These are phyloP conservation scores for Metschnikowia vanudenii DNA, from an alignment of 805 yeast species.

Conservation along the genomic window DNA sequence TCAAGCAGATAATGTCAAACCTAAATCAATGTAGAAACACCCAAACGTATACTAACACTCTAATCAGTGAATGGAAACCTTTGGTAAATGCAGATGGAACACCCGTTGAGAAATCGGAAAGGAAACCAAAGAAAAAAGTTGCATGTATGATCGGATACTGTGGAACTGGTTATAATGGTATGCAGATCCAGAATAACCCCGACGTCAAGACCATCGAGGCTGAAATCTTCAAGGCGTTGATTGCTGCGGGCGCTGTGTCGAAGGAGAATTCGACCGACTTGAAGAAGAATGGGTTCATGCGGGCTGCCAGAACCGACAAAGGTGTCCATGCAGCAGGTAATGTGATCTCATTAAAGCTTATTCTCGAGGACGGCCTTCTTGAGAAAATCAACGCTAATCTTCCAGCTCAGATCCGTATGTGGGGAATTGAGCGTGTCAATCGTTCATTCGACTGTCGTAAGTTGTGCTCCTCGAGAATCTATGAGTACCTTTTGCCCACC, in stretches of 20 bases:
- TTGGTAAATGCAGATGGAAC: conserved; percentile 62
- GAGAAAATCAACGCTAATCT: conserved; percentile 68
- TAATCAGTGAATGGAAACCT: conserved; percentile 36
- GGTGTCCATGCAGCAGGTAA: conserved; percentile 99
- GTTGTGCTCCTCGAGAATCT: conserved; percentile 92
- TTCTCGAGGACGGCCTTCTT: conserved; percentile 74
- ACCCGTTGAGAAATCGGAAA: conserved; percentile 53
- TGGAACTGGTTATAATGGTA: conserved; percentile 95
- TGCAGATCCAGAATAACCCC: conserved; percentile 80
- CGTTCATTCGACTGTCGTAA: conserved; percentile 92
- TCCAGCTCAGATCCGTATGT: conserved; percentile 85
- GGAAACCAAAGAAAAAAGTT: conserved; percentile 84
- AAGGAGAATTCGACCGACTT: conserved; percentile 84
- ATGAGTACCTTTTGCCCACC: conserved; percentile 91
- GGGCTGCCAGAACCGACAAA: conserved; percentile 88
- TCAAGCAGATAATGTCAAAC: too few species aligned
- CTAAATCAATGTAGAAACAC: too few species aligned
- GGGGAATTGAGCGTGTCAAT: conserved; percentile 90
- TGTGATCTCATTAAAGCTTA: conserved; percentile 78
- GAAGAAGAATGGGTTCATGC: conserved; percentile 82
- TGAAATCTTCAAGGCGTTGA: conserved; percentile 77
- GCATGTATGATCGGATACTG: conserved; percentile 92
- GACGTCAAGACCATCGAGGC: conserved; percentile 89
- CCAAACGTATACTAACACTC: conserved; percentile 3
- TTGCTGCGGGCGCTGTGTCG: conserved; percentile 85